Evolutionary conservation across 2,329 filamentous ascomycete species (phyloP).

Genomic region (Colletotrichum abscissum): DNA sequence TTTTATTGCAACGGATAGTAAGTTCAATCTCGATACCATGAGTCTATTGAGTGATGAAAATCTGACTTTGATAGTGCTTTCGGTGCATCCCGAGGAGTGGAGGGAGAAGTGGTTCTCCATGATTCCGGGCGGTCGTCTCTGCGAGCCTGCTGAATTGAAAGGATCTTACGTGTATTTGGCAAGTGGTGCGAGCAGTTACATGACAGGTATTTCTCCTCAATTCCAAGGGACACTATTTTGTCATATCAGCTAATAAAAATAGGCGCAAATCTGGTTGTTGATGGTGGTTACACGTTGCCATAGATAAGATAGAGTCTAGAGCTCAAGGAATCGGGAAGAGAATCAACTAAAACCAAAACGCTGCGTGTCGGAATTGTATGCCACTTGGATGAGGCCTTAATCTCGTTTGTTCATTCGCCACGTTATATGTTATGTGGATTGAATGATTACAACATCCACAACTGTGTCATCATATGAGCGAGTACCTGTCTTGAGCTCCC

Average conservation of each 20-base stretch:
- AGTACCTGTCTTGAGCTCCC: too few relatives aligned
- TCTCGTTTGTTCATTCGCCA: too few relatives aligned
- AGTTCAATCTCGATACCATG: not conserved
- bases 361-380: too few relatives aligned
- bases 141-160: conserved; percentile 47
- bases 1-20: conserved; percentile 33
- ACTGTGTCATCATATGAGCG: too few relatives aligned
- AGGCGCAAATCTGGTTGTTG: conserved; percentile 60
- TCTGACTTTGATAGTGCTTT: conserved; percentile 17
- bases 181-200: conserved; percentile 52
- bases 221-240: conserved; percentile 19
- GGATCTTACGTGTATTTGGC: conserved; percentile 67
- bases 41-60: conserved; percentile 75
- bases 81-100: conserved; percentile 69
- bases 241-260: not conserved
- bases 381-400: too few relatives aligned
- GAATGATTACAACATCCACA: too few relatives aligned
- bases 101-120: conserved; percentile 31
- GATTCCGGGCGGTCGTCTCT: conserved; percentile 29
- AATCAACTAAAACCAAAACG: too few relatives aligned
- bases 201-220: conserved; percentile 44
- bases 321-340: too few relatives aligned
- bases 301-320: conserved; percentile 41
- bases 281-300: conserved; percentile 68
- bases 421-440: too few relatives aligned